These are phyloP conservation scores for Pseudogymnoascus sp. DNA, from an alignment of 2,329 filamentous ascomycete species.

Conservation along the genomic window DNA sequence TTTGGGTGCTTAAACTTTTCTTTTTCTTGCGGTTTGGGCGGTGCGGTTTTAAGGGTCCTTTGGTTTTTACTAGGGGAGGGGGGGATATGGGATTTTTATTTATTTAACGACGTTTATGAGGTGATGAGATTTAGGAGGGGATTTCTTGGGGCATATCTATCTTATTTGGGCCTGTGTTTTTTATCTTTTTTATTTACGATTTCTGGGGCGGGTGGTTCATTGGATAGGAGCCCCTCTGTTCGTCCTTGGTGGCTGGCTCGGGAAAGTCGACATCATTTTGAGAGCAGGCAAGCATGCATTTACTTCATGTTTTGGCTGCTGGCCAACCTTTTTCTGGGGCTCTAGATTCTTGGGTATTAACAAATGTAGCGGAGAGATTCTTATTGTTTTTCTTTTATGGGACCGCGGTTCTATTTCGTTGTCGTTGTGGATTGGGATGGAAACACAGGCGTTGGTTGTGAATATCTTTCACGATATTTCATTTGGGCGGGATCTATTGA, in stretches of 20 bases:
- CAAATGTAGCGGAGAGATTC: not conserved
- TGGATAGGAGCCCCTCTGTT: not conserved
- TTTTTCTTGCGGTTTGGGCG: not conserved
- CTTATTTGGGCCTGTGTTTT: not conserved
- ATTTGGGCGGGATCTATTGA: not conserved
- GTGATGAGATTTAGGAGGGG: not conserved
- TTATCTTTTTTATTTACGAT: not conserved
- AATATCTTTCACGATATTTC: not conserved
- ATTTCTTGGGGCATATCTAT: not conserved
- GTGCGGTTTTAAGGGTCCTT: not conserved
- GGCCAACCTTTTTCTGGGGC: not conserved
- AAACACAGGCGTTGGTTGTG: not conserved
- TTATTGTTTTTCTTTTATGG: not conserved
- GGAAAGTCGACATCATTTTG: not conserved
- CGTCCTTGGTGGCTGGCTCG: not conserved
- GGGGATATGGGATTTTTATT: not conserved
- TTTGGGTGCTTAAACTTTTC: not conserved
- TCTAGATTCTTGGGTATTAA: not conserved
- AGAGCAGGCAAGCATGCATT: not conserved
- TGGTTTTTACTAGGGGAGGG: not conserved
- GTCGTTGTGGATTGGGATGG: not conserved
- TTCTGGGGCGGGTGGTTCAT: not conserved
- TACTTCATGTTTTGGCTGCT: not conserved
- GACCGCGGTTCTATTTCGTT: not conserved
- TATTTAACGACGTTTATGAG: slow-evolving; percentile 7